Conservation (phyloP, 78 protist species). For the Dictyostelium firmibasis region DNA sequence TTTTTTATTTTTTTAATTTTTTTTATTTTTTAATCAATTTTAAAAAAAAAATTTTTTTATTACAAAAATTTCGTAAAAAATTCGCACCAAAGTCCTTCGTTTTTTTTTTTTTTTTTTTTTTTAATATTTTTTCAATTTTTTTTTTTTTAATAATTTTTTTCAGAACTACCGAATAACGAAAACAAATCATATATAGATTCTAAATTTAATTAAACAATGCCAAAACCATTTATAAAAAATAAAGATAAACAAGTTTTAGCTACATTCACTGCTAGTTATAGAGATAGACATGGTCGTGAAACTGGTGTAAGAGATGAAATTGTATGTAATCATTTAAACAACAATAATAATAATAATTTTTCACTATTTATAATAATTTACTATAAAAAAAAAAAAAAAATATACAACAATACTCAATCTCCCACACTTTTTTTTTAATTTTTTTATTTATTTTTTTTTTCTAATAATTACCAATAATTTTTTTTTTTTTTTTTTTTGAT, state of each 20-base stretch:
- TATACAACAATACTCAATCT: background rate
- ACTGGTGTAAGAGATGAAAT: background rate
- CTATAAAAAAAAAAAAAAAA: background rate
- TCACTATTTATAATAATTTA: too few species aligned
- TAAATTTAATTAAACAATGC: background rate
- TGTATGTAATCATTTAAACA: background rate
- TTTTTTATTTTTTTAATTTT: background rate
- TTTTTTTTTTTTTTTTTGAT: too few species aligned
- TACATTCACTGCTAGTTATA: background rate
- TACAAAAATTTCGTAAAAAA: background rate
- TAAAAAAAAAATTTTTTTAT: background rate
- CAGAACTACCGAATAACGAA: background rate
- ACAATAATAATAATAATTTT: background rate
- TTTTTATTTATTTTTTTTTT: too few species aligned
- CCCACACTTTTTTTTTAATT: background rate
- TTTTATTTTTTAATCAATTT: background rate
- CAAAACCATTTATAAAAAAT: slow-evolving; percentile 43
- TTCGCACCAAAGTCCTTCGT: background rate
- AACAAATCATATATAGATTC: background rate
- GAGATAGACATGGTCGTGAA: slow-evolving; percentile 32
- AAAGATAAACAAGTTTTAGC: slow-evolving; percentile 30
- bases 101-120: background rate
- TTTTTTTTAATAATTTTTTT: background rate
- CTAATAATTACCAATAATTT: too few species aligned
- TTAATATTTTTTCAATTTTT: background rate